These are phyloP conservation scores for Phytophthora litchii DNA, from an alignment of 352 stramenopile species.

Conservation along the genomic window DNA sequence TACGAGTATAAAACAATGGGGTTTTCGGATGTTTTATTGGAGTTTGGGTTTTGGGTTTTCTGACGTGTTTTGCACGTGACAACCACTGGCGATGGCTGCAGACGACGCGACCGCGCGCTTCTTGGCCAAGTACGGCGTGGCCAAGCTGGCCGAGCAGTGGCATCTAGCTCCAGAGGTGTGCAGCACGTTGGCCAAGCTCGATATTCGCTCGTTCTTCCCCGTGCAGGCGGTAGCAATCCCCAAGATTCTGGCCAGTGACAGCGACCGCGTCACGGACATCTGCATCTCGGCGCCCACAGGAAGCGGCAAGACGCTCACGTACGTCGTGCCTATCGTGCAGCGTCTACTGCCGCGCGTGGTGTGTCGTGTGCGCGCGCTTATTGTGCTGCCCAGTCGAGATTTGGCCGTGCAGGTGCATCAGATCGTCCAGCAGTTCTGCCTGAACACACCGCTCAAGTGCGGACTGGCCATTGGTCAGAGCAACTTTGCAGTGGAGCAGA, in stretches of 20 bases:
- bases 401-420: slow-evolving; percentile 92
- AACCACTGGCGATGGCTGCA: slow-evolving; percentile 29
- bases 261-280: slow-evolving; percentile 90
- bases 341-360: slow-evolving; percentile 81
- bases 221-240: slow-evolving; percentile 95
- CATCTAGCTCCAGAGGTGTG: slow-evolving; percentile 49
- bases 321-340: slow-evolving; percentile 96
- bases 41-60: no score
- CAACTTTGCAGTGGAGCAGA: slow-evolving; percentile 88
- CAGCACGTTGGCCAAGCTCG: slow-evolving; percentile 42
- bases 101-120: slow-evolving; percentile 48
- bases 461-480: slow-evolving; percentile 92
- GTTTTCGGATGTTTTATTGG: no score
- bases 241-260: slow-evolving; percentile 87
- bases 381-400: slow-evolving; percentile 97
- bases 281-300: slow-evolving; percentile 98
- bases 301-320: slow-evolving; percentile 97
- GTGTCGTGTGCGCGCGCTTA: slow-evolving; percentile 92
- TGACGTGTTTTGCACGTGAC: slow-evolving; percentile 1
- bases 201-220: slow-evolving; percentile 93
- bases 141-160: slow-evolving; percentile 66
- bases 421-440: slow-evolving; percentile 68
- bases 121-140: slow-evolving; percentile 67
- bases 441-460: slow-evolving; percentile 83
- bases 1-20: no score